These are phyloP conservation scores for Scenedesmus sp. DNA, from an alignment of 163 green algal species.

Conservation along the genomic window DNA sequence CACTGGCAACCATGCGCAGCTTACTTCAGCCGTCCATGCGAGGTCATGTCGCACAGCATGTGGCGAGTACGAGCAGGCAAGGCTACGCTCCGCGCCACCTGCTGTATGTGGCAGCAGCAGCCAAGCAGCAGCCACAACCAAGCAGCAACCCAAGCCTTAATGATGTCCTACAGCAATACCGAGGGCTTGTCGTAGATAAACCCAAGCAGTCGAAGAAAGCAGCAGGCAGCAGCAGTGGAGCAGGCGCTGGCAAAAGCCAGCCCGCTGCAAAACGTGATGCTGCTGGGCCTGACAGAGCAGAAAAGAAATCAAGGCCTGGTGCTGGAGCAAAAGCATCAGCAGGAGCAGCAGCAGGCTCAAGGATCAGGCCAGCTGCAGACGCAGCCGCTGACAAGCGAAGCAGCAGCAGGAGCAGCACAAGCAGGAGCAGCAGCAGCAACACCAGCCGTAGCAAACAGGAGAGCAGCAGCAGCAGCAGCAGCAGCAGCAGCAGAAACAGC, in stretches of 20 bases:
- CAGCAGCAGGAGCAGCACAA: neutral
- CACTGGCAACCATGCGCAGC: neutral
- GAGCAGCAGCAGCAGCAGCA: neutral
- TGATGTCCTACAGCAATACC: neutral
- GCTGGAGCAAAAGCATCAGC: neutral
- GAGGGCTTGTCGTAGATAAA: neutral
- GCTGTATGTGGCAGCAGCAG: neutral
- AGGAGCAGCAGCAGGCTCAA: neutral
- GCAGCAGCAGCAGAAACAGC: conserved; percentile 28
- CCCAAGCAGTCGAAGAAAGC: neutral
- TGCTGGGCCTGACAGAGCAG: neutral
- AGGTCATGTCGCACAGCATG: neutral
- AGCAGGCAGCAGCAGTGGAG: neutral
- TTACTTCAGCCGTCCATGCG: neutral
- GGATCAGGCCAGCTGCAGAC: neutral
- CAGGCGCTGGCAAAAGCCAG: neutral
- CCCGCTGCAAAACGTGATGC: neutral
- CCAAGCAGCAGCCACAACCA: neutral
- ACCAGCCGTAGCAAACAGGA: neutral
- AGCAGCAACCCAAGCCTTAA: neutral
- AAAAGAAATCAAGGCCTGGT: neutral
- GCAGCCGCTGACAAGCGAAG: neutral
- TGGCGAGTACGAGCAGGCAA: neutral
- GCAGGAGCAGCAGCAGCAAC: neutral
- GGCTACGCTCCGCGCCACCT: neutral